Base-by-base conservation (phyloP, 805 yeast species). In the Candida schatavii region DNA sequence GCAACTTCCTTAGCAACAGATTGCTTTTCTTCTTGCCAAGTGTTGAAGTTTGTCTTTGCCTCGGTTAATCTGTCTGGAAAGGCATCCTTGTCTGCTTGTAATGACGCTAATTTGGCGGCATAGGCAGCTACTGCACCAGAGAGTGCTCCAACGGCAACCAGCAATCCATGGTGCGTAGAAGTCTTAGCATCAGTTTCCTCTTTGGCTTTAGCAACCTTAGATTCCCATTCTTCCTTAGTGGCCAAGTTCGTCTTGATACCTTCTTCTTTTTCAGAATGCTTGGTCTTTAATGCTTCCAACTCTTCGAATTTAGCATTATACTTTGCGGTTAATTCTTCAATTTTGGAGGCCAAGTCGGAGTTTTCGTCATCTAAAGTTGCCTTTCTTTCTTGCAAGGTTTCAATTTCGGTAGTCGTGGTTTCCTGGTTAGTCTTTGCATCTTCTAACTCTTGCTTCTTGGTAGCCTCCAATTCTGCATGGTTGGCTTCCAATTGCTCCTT, bases 21-120 rank as follows among this genome's bases (percentile, higher is more conserved):
- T 35, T 66, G 62, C 56, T 66, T 65, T 46, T 77, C 80, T 4
- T 51, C 51, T 46, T 69, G 66, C 82, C 82, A 78, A 17, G 56
- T 57, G 21, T 49, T 42, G 40, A 54, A 61, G 35, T 74, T 59
- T 34, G 68, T 54, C 47, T 68, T 60, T 15, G 81, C 81, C 6
- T 61, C 67, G 17, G 48, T 50, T 42, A 73, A 65, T 48, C 75
- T 65, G 1, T 45, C 39, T 2, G 52, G 49, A 42, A 76, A 61
- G 21, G 47, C 52, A 28, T 62, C 67, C 49, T 68, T 70, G 29
- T 68, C 78, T 29, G 60, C 40, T 31, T 57, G 56, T 50, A 76
- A 62, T 26, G 57, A 44, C 11, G 59, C 50, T 44, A 76, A 61
- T 47, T 72, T 72, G 23, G 75, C 61, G 20, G 70, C 59, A 51